phyloP scores from a whole-genome alignment of 371 early-diverging fungal genomes.

The Globomyces sp. region DNA sequence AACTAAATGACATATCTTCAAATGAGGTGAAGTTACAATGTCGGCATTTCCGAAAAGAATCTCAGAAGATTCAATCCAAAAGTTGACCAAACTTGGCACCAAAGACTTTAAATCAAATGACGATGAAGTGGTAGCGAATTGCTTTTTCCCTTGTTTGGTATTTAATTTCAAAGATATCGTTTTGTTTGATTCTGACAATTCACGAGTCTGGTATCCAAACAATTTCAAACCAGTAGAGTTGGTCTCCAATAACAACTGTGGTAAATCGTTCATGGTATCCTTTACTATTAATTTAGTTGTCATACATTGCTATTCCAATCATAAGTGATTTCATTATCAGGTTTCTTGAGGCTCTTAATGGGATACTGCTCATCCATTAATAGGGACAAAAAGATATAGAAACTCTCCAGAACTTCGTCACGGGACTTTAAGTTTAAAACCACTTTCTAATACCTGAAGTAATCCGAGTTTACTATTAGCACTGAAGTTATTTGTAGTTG shows the following conservation, averaged over 20 bases:
- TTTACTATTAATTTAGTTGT: neutral
- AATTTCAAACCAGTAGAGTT: neutral
- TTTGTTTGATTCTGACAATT: neutral
- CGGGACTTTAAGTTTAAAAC: neutral
- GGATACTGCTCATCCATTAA: neutral
- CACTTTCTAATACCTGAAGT: too few species aligned
- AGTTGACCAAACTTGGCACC: conserved; percentile 12
- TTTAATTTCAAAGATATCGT: conserved; percentile 3
- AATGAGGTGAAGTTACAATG: neutral
- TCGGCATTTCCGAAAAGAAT: neutral
- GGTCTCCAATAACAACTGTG: neutral
- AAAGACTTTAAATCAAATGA: neutral
- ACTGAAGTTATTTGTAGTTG: neutral
- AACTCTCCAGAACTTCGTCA: conserved; percentile 5
- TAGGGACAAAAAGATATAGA: neutral
- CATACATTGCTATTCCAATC: too few species aligned
- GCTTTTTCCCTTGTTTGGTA: neutral
- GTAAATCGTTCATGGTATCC: neutral
- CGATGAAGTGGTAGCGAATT: neutral
- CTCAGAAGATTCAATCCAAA: conserved; percentile 14
- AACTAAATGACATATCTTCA: conserved; percentile 12
- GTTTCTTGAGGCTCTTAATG: neutral
- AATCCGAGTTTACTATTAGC: conserved; percentile 11
- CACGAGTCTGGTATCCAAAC: neutral
- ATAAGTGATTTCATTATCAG: neutral